Conservation (phyloP, 1,284 basidiomycete species). For the Boletellus deceptivus region DNA sequence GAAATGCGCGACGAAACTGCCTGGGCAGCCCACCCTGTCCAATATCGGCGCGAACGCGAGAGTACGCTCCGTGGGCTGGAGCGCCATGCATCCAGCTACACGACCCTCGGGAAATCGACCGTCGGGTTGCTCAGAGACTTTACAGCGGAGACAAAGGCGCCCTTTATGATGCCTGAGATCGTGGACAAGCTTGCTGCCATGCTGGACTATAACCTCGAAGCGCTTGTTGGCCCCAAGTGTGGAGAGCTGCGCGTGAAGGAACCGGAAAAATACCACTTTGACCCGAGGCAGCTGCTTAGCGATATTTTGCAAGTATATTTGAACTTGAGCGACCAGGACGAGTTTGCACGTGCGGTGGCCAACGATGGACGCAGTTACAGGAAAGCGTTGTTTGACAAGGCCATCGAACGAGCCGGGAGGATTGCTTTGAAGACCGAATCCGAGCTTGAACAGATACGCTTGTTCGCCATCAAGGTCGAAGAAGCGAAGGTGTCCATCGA, state of each 20-base stretch:
- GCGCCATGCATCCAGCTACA: slow-evolving; percentile 82
- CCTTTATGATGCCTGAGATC: slow-evolving; percentile 97
- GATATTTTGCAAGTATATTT: slow-evolving; percentile 92
- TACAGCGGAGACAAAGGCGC: slow-evolving; percentile 86
- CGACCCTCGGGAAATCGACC: slow-evolving; percentile 83
- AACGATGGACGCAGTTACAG: slow-evolving; percentile 91
- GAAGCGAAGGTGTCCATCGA: slow-evolving; percentile 74
- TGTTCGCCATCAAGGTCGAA: slow-evolving; percentile 85
- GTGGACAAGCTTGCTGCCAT: slow-evolving; percentile 95
- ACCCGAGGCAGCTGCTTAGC: slow-evolving; percentile 79
- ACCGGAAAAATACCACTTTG: slow-evolving; percentile 87
- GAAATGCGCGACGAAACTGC: slow-evolving; percentile 76
- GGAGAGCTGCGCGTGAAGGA: slow-evolving; percentile 85
- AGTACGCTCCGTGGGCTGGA: slow-evolving; percentile 78
- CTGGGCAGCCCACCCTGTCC: slow-evolving; percentile 66
- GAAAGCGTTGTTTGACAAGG: slow-evolving; percentile 81
- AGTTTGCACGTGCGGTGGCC: slow-evolving; percentile 89
- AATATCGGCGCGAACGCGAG: slow-evolving; percentile 85
- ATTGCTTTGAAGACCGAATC: slow-evolving; percentile 74
- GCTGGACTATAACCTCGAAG: slow-evolving; percentile 93
- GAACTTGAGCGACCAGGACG: slow-evolving; percentile 78
- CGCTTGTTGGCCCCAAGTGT: slow-evolving; percentile 85
- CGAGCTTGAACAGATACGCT: slow-evolving; percentile 74
- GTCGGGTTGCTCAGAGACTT: slow-evolving; percentile 90
- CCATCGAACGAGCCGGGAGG: slow-evolving; percentile 68